A percentile compares a stretch with the other conserved stretches of the same genome.
Evolutionary conservation across 1,284 basidiomycete genomes (phyloP).

Genomic region (Cerioporus squamosus): DNA sequence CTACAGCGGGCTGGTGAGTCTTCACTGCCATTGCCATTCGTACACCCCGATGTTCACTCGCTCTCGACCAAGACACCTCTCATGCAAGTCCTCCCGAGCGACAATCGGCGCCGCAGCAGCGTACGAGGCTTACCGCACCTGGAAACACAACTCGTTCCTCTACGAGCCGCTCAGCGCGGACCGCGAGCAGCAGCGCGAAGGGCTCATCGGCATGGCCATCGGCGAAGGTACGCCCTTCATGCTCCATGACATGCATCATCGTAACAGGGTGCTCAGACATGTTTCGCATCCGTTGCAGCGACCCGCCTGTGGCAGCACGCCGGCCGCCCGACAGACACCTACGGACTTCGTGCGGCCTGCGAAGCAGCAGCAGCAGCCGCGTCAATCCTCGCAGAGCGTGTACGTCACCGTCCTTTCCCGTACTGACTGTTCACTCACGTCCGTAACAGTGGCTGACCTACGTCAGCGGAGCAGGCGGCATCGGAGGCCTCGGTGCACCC

Average conservation of each 20-base stretch:
- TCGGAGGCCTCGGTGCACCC: not conserved
- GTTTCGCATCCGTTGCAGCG: no score
- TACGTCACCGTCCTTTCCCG: slow-evolving; percentile 1
- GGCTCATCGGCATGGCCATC: slow-evolving; percentile 61
- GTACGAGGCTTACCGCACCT: slow-evolving; percentile 68
- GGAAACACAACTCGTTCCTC: slow-evolving; percentile 56
- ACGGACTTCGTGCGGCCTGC: slow-evolving; percentile 16
- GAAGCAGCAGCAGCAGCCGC: slow-evolving; percentile 20
- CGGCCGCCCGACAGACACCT: slow-evolving; percentile 15
- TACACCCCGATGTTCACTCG: not conserved
- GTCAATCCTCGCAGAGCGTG: slow-evolving; percentile 16
- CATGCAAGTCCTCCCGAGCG: slow-evolving; percentile 45
- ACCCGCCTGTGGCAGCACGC: slow-evolving; percentile 22
- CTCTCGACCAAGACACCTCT: slow-evolving; percentile 19
- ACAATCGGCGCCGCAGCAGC: slow-evolving; percentile 72
- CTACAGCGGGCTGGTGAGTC: slow-evolving; percentile 58
- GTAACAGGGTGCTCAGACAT: not conserved
- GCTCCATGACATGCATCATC: not conserved
- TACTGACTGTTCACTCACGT: not conserved
- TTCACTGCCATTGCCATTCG: not conserved
- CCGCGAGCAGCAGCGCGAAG: slow-evolving; percentile 59
- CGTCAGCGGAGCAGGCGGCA: not conserved
- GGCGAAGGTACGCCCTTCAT: slow-evolving; percentile 53
- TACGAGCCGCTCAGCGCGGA: slow-evolving; percentile 59
- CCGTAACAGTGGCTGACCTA: not conserved